Conservation (phyloP, 805 yeast genomes). For the Schizosaccharomyces lindneri region DNA sequence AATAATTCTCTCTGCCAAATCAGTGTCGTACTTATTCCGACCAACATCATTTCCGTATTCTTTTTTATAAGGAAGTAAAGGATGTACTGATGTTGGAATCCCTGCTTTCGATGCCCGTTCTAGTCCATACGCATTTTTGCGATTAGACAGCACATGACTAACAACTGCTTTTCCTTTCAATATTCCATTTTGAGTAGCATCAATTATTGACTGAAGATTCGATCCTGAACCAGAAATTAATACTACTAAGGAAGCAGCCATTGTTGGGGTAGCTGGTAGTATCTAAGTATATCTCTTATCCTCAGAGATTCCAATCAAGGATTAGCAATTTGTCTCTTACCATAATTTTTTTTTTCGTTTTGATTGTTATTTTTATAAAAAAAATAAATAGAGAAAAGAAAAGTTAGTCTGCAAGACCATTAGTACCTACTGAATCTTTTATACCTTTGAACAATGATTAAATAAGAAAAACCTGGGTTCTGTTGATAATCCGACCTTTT, state of each 20-base stretch:
- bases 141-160: slow-evolving; percentile 62
- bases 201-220: slow-evolving; percentile 84
- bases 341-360: no score
- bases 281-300: neutral
- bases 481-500: no score
- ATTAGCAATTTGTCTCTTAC: no score
- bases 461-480: no score
- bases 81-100: slow-evolving; percentile 50
- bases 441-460: no score
- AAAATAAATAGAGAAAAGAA: no score
- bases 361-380: no score
- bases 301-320: neutral
- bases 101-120: slow-evolving; percentile 43
- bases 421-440: no score
- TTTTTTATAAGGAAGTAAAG: slow-evolving; percentile 41
- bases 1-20: slow-evolving; percentile 45
- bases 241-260: slow-evolving; percentile 24
- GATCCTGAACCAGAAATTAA: slow-evolving; percentile 88
- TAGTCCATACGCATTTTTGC: slow-evolving; percentile 67
- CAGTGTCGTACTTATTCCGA: slow-evolving; percentile 49
- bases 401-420: no score
- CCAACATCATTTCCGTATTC: slow-evolving; percentile 43
- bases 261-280: neutral
- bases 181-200: slow-evolving; percentile 13
- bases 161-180: slow-evolving; percentile 22